Conservation (phyloP, 1,139 yeast genomes). For the Taphrina pruni region DNA sequence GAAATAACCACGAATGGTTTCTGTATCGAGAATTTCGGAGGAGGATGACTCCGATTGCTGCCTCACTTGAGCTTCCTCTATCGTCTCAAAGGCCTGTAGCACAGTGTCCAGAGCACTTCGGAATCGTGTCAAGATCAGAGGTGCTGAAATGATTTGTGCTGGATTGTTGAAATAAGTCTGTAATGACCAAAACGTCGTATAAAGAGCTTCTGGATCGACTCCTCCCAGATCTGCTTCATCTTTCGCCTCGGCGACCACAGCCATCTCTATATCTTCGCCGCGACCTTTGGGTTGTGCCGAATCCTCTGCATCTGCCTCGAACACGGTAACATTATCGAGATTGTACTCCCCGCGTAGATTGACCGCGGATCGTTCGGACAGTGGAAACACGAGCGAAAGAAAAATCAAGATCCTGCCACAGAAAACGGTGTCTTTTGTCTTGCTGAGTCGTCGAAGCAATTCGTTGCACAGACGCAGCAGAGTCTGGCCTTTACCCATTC, state of each 20-base stretch:
- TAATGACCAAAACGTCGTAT: conserved; percentile 46
- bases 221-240: conserved; percentile 31
- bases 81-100: conserved; percentile 19
- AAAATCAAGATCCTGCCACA: conserved; percentile 54
- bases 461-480: conserved; percentile 54
- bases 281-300: conserved; percentile 3
- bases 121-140: conserved; percentile 18
- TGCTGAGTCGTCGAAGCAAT: conserved; percentile 52
- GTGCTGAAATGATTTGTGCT: conserved; percentile 25
- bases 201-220: conserved; percentile 32
- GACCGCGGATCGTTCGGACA: conserved; percentile 53
- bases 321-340: conserved; percentile 52
- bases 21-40: not conserved
- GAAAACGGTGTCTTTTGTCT: conserved; percentile 52
- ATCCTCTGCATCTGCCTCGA: conserved; percentile 46
- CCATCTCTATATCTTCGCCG: conserved; percentile 20
- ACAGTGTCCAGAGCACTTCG: conserved; percentile 37
- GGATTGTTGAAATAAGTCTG: conserved; percentile 46
- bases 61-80: conserved; percentile 6
- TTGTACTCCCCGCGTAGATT: conserved; percentile 54
- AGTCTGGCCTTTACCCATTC: conserved; percentile 53
- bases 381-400: conserved; percentile 53
- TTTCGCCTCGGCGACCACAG: conserved; percentile 43
- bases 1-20: conserved; percentile 33
- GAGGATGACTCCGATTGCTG: not conserved